Base-by-base conservation (phyloP, 805 yeast genomes). In the Cyberlindnera amylophila region DNA sequence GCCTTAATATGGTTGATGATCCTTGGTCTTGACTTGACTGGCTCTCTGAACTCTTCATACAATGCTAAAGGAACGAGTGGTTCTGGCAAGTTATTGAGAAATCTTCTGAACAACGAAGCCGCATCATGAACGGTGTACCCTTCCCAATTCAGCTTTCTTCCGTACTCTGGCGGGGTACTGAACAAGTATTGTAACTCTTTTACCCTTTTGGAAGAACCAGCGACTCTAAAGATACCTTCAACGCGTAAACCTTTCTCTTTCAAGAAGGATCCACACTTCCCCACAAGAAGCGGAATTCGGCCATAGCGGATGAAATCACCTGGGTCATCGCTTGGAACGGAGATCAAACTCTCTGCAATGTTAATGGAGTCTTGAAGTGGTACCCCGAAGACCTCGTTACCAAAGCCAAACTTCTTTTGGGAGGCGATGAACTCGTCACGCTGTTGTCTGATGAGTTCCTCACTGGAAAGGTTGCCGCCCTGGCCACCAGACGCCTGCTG, bases 61-160 rank as follows among this genome's bases (percentile, higher is more conserved):
- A 79, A 65, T 4, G 74, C 74, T 28, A 87, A 67, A 1, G 98
- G 96, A 16, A 93, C 81, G 42, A 93, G 71, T 0, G 98, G 98
- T 57, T 93, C 98, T 1, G 96, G 95, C 42, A 93, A 72, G 34
- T 88, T 81, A 57, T 89, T 88, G 48, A 93, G 71, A 61, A 77
- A 93, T 43, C 99, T 71, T 59, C 98, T 75, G 44, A 93, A 74
- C 17, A 93, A 71, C 15, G 93, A 86, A 2, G 98, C 96, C 1
- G 96, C 97, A 63, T 93, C 99, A 65, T 93, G 99, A 11, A 91
- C 97, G 1, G 89, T 87, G 65, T 79, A 93, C 0, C 95, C 91
- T 37, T 86, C 89, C 99, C 98, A 93, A 27, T 54, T 55, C 34
- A 90, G 73, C 52, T 83, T 84, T 38, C 88, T 77, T 14, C 99